A percentile compares a stretch with the other conserved stretches of the same genome.
Evolutionary conservation across 306 rosid species (phyloP).

Genomic region (Luffa acutangula): DNA sequence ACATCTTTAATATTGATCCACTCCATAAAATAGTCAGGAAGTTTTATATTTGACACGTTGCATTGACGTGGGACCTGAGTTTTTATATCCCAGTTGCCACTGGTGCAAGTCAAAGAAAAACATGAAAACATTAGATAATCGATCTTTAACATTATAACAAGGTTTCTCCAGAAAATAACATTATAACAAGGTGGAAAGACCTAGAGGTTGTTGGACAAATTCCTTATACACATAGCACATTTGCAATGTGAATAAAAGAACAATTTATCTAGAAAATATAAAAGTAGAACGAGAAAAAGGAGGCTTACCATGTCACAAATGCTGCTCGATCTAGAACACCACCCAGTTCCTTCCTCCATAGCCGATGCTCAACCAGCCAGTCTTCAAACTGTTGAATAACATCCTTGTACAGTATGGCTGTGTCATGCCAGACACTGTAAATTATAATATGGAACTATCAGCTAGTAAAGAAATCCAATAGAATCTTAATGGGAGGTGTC

Average conservation of each 20-base stretch:
- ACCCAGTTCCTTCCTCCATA: constrained; percentile 41
- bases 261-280: not conserved
- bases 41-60: constrained; percentile 59
- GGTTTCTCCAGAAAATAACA: not conserved
- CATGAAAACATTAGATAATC: not conserved
- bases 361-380: constrained; percentile 55
- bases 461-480: not conserved
- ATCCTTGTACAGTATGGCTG: constrained; percentile 65
- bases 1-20: constrained; percentile 93
- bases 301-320: constrained; percentile 69
- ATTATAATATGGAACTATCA: not conserved
- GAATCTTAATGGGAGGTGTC: not conserved
- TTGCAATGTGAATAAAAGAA: not conserved
- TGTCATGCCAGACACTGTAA: constrained; percentile 91
- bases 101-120: constrained; percentile 15
- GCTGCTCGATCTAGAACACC: constrained; percentile 58
- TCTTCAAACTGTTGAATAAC: constrained; percentile 73
- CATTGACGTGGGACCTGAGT: constrained; percentile 94
- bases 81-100: constrained; percentile 98
- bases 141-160: not conserved
- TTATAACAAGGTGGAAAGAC: not conserved
- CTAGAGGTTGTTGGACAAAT: not conserved
- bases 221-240: not conserved
- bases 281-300: constrained; percentile 5
- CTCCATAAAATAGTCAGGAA: constrained; percentile 78